Conservation (phyloP, 768 basidiomycete genomes). For the Suillus luteus region DNA sequence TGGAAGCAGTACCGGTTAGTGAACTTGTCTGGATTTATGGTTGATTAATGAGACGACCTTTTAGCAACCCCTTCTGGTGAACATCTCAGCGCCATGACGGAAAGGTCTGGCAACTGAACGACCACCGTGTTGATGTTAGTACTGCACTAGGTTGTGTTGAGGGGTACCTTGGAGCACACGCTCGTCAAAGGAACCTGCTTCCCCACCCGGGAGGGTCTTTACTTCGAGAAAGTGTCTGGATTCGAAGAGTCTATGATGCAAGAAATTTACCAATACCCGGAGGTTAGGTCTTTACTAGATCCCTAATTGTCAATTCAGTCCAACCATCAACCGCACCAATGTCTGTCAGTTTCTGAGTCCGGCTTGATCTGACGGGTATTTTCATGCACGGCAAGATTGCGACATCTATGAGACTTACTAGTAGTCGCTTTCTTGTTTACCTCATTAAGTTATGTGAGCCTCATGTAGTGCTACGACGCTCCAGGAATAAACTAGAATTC, state of each 20-base stretch:
- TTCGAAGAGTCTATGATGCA: slow-evolving; percentile 97
- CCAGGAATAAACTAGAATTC: too few relatives aligned
- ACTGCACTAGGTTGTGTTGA: slow-evolving; percentile 74
- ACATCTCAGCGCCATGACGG: too few relatives aligned
- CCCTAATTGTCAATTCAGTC: slow-evolving; percentile 98
- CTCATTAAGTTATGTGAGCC: too few relatives aligned
- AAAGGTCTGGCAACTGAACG: too few relatives aligned
- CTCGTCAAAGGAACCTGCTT: slow-evolving; percentile 85
- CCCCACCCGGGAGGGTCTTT: slow-evolving; percentile 97
- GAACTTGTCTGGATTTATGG: too few relatives aligned
- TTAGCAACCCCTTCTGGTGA: too few relatives aligned
- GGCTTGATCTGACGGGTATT: slow-evolving; percentile 94
- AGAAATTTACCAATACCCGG: slow-evolving; percentile 90
- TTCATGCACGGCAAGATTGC: slow-evolving; percentile 94
- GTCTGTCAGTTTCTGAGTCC: slow-evolving; percentile 99
- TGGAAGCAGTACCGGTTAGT: too few relatives aligned
- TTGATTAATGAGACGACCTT: too few relatives aligned
- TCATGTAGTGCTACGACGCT: too few relatives aligned
- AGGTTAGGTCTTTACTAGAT: slow-evolving; percentile 85
- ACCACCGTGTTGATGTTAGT: too few relatives aligned
- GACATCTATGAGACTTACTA: too few relatives aligned
- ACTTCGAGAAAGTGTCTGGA: slow-evolving; percentile 93
- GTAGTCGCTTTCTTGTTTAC: too few relatives aligned
- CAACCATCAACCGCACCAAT: slow-evolving; percentile 98
- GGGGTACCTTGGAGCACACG: slow-evolving; percentile 91